A percentile compares a stretch with the other conserved stretches of the same genome.
Evolutionary conservation across 805 yeast genomes (phyloP).

Genomic region (Helenozyma baotianmanensis): DNA sequence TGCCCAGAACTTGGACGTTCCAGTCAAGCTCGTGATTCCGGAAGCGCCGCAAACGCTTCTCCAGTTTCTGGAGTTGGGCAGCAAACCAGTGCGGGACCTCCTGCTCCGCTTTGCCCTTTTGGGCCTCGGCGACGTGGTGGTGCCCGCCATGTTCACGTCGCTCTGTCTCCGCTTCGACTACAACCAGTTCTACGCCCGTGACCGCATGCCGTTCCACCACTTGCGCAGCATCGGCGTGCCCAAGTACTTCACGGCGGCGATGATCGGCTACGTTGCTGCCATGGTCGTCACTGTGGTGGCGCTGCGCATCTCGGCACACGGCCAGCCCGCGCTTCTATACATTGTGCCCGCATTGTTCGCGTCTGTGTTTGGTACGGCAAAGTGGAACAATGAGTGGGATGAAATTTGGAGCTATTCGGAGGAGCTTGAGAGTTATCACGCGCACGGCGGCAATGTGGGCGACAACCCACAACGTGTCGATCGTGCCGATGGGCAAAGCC

Average conservation of each 20-base stretch:
- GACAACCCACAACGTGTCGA: conserved; percentile 1
- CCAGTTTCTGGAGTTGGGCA: neutral
- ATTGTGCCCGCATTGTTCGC: conserved; percentile 46
- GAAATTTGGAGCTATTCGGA: conserved; percentile 36
- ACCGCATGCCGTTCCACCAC: conserved; percentile 13
- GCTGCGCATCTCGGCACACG: conserved; percentile 35
- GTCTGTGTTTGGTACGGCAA: conserved; percentile 30
- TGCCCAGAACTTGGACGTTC: conserved; percentile 52
- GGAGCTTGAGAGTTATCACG: conserved; percentile 19
- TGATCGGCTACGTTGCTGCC: conserved; percentile 48
- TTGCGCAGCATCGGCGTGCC: conserved; percentile 34
- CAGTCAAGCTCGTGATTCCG: conserved; percentile 48
- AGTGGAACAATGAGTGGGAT: conserved; percentile 37
- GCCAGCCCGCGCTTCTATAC: conserved; percentile 68
- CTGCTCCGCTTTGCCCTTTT: conserved; percentile 32
- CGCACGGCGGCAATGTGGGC: conserved; percentile 2
- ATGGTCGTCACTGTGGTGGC: conserved; percentile 40
- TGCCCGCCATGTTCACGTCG: conserved; percentile 54
- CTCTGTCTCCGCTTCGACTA: conserved; percentile 54
- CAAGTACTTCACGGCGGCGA: conserved; percentile 44
- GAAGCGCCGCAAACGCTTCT: conserved; percentile 4
- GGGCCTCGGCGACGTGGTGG: conserved; percentile 64
- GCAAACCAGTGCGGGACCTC: neutral
- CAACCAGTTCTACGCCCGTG: conserved; percentile 20
- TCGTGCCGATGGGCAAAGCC: too few relatives aligned